Evolutionary conservation across 805 yeast genomes (phyloP).

Genomic region (Kodamaea kakaduensis): DNA sequence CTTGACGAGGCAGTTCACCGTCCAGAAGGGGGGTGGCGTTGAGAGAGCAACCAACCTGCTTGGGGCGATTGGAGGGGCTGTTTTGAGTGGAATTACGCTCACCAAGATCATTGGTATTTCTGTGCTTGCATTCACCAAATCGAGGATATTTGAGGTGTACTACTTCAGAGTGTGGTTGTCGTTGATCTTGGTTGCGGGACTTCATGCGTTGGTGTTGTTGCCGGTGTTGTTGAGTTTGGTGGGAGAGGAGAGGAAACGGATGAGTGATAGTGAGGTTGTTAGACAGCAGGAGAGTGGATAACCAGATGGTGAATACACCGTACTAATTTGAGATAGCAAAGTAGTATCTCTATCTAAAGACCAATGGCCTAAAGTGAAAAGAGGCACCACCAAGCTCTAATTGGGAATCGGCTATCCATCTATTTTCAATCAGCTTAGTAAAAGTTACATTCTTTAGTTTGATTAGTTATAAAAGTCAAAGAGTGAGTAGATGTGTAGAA

Average conservation of each 20-base stretch:
- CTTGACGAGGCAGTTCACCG: conserved; percentile 72
- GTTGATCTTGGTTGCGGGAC: conserved; percentile 67
- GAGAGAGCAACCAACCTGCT: conserved; percentile 55
- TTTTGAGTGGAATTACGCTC: conserved; percentile 82
- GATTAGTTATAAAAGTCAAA: no score
- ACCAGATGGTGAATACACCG: background rate
- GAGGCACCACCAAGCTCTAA: no score
- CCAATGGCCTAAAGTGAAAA: no score
- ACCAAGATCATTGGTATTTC: conserved; percentile 86
- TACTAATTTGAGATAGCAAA: no score
- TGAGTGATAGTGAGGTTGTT: background rate
- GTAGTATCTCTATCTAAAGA: no score
- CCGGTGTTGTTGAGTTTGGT: conserved; percentile 57
- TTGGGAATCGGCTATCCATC: no score
- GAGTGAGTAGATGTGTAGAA: no score
- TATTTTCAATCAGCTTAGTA: no score
- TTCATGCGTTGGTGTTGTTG: conserved; percentile 73
- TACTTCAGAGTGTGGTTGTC: conserved; percentile 95
- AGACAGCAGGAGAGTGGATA: background rate
- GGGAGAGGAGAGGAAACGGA: background rate
- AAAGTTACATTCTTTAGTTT: no score
- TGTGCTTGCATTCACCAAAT: conserved; percentile 81
- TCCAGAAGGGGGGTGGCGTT: conserved; percentile 10
- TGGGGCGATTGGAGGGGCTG: conserved; percentile 81
- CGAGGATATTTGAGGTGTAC: conserved; percentile 85